phyloP scores from a whole-genome alignment of 441 rosid species.

The Breynia disticha region DNA sequence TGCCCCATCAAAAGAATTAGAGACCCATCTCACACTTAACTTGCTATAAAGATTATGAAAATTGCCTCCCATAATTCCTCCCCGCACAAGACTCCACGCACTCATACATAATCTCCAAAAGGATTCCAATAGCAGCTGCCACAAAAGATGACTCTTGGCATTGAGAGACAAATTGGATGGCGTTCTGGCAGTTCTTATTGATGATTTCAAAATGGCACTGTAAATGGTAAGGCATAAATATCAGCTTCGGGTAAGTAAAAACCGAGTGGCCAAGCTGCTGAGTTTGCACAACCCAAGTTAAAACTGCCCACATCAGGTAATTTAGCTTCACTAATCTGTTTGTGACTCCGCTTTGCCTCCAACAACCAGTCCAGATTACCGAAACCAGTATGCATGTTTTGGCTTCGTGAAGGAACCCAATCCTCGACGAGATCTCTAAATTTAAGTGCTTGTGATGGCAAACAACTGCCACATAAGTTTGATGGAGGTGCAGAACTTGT shows the following conservation, averaged over 20 bases:
- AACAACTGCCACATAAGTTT: slow-evolving; percentile 25
- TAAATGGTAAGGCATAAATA: slow-evolving; percentile 46
- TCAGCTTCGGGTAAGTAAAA: slow-evolving; percentile 43
- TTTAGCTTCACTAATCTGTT: slow-evolving; percentile 11
- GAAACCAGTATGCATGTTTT: slow-evolving; percentile 14
- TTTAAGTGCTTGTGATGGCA: slow-evolving; percentile 25
- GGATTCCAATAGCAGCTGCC: too few species aligned
- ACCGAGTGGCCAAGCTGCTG: slow-evolving; percentile 27
- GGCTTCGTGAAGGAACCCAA: slow-evolving; percentile 35
- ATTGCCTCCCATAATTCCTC: too few species aligned
- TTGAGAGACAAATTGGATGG: background rate
- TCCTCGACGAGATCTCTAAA: slow-evolving; percentile 41
- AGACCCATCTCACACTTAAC: too few species aligned
- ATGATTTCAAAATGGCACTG: slow-evolving; percentile 32
- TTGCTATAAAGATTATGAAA: too few species aligned
- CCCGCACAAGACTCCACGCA: too few species aligned
- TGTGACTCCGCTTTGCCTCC: slow-evolving; percentile 15
- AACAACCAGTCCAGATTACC: slow-evolving; percentile 38
- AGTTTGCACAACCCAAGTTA: slow-evolving; percentile 9
- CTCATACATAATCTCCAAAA: too few species aligned
- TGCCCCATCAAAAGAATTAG: too few species aligned
- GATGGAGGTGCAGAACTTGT: slow-evolving; percentile 12
- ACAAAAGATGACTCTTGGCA: too few species aligned
- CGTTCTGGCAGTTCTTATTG: background rate
- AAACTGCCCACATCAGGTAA: slow-evolving; percentile 13